Evolutionary conservation across 2,329 filamentous ascomycete species (phyloP), one percentile per base, ranked within the genome.

Genomic region (Drechslerella dactyloides): DNA sequence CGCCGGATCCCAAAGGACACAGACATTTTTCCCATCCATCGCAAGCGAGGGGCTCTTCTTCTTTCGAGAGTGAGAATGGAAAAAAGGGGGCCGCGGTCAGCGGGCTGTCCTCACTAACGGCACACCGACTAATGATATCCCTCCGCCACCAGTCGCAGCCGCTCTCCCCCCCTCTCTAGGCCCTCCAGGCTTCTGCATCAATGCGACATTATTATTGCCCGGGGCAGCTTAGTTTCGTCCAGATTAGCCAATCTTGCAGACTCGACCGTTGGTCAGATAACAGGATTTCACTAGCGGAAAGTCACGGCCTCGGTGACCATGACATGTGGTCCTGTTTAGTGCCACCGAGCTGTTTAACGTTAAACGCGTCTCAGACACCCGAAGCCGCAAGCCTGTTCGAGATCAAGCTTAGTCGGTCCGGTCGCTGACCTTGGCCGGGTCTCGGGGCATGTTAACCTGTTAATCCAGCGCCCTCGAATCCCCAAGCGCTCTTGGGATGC

Each of bases 301-400:
- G 5, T 15, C 13, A 15, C 40, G 40, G 17, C 40, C 40, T 44
- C 40, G 40, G 17, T 44, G 40, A 44, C 40, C 40, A 44, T 44
- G 40, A 44, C 40, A 44, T 44, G 40, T 44, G 40, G 40, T 17
- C 40, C 40, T 15, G 11, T 44, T 44, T 44, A 44, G 40, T 44
- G 40, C 40, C 40, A 33, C 27, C 27, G 27, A 33, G 8, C 27
- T 33, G 27, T 33, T 33, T 17, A 44, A 44, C 40, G 40, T 44
- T 44, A 44, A 44, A 44, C 40, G 40, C 40, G 40, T 44, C 40
- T 44, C 11, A 44, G 17, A 44, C 40, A 44, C 17, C 40, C 40
- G 40, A 44, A 44, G 40, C 40, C 40, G 40, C 40, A 44, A 44
- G 40, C 40, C 40, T 17, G 40, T 44, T 44, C 40, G 40, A 44